phyloP scores from a whole-genome alignment of 495 filamentous ascomycete species.

The Xylaria flabelliformis region DNA sequence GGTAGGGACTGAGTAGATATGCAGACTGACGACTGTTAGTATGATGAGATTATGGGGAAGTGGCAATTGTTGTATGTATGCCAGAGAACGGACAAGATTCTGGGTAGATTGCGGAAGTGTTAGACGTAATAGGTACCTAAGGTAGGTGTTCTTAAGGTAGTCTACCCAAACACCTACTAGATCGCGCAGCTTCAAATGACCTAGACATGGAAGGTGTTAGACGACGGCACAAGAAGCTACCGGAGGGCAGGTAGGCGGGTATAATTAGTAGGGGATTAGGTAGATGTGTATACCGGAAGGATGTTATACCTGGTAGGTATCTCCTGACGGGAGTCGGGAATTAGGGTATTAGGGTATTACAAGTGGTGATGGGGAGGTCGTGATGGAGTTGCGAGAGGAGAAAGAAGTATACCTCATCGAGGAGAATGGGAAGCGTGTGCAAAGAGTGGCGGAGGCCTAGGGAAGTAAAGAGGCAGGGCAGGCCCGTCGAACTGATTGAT shows the following conservation, averaged over 20 bases:
- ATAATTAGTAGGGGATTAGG: neutral
- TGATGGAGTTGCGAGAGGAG: slow-evolving; percentile 9
- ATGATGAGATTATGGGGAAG: neutral
- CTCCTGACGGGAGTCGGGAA: neutral
- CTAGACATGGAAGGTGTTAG: slow-evolving; percentile 23
- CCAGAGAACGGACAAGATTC: slow-evolving; percentile 2
- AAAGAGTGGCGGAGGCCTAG: neutral
- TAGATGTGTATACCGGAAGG: neutral
- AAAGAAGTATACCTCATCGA: neutral
- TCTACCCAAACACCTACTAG: neutral
- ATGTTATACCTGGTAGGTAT: neutral
- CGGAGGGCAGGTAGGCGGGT: neutral
- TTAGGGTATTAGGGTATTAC: neutral
- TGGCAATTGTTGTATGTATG: slow-evolving; percentile 7
- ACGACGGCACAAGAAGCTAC: slow-evolving; percentile 4
- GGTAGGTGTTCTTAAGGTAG: neutral
- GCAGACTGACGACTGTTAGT: neutral
- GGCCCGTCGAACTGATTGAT: neutral
- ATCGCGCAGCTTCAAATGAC: slow-evolving; percentile 7
- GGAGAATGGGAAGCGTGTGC: neutral
- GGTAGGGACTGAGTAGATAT: neutral
- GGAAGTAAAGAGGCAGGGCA: slow-evolving; percentile 1
- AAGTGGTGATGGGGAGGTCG: slow-evolving; percentile 1
- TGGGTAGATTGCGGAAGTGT: slow-evolving; percentile 15
- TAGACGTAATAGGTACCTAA: neutral